Percentiles rank a stretch among this genome's conserved stretches.
Evolutionary conservation across 371 early-diverging fungal genomes (phyloP).

Genomic region (Mortierella sp.): DNA sequence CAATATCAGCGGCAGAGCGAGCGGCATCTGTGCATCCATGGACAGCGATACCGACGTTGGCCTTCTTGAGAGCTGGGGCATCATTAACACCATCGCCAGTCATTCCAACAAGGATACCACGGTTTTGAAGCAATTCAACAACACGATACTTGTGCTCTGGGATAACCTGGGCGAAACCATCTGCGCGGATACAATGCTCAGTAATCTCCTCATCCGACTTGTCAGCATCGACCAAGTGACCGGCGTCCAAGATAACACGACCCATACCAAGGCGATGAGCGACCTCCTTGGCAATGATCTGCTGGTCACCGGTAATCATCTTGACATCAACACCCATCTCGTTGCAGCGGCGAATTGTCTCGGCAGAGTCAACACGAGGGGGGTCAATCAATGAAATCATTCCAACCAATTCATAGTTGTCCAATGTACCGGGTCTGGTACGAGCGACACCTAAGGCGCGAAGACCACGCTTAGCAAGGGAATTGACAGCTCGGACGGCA

Average conservation of each 20-base stretch:
- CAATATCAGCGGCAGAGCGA: constrained; percentile 91
- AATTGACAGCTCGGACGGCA: constrained; percentile 81
- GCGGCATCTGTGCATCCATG: constrained; percentile 93
- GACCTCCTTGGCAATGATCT: constrained; percentile 91
- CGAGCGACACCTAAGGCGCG: constrained; percentile 92
- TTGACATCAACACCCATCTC: constrained; percentile 84
- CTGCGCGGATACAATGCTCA: constrained; percentile 75
- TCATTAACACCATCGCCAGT: constrained; percentile 95
- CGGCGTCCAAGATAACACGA: constrained; percentile 82
- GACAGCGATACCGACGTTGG: constrained; percentile 81
- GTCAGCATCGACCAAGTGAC: constrained; percentile 81
- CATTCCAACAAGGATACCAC: constrained; percentile 88
- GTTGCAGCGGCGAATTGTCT: constrained; percentile 72
- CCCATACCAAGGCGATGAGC: constrained; percentile 86
- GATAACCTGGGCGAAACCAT: constrained; percentile 96
- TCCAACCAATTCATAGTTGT: constrained; percentile 76
- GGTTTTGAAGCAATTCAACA: constrained; percentile 85
- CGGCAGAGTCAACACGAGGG: constrained; percentile 76
- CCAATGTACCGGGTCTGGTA: constrained; percentile 72
- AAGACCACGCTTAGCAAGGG: constrained; percentile 87
- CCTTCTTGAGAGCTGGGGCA: constrained; percentile 88
- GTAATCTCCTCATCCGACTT: constrained; percentile 83
- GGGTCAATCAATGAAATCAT: constrained; percentile 91
- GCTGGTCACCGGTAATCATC: constrained; percentile 94
- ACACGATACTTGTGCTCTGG: constrained; percentile 97